Conservation (phyloP, 1,284 basidiomycete genomes). For the Irpex sp. region DNA sequence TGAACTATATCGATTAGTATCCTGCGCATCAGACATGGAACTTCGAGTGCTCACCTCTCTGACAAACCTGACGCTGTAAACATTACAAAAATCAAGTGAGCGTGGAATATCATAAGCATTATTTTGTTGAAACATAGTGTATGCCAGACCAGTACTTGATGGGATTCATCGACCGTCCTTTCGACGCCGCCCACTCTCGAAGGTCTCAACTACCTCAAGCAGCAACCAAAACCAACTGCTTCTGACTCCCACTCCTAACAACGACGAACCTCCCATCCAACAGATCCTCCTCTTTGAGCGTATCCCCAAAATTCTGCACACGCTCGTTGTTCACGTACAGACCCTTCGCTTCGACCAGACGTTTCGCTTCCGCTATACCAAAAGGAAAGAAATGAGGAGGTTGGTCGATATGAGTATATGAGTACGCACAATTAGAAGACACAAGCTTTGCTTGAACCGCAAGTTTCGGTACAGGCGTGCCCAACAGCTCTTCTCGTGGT, state of each 20-base stretch:
- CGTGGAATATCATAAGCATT: background rate
- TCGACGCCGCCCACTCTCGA: background rate
- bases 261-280: constrained; percentile 65
- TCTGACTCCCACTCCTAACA: constrained; percentile 74
- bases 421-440: constrained; percentile 48
- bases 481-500: constrained; percentile 39
- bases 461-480: constrained; percentile 52
- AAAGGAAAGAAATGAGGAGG: background rate
- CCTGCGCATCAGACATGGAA: too few relatives aligned
- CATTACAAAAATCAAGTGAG: background rate
- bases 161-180: too few relatives aligned
- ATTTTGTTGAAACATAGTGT: background rate
- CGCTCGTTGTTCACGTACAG: constrained; percentile 51
- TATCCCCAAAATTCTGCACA: constrained; percentile 40
- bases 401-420: background rate
- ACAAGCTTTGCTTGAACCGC: constrained; percentile 49
- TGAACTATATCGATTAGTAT: too few relatives aligned
- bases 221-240: constrained; percentile 58
- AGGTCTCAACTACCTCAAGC: background rate
- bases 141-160: background rate
- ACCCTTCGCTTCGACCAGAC: constrained; percentile 47
- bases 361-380: constrained; percentile 46
- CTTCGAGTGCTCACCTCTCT: too few relatives aligned
- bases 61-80: too few relatives aligned
- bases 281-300: constrained; percentile 47